Percentiles rank a stretch among this genome's conserved stretches.
phyloP scores from a whole-genome alignment of 2,329 filamentous ascomycete species.

The Trichoderma brevicompactum region DNA sequence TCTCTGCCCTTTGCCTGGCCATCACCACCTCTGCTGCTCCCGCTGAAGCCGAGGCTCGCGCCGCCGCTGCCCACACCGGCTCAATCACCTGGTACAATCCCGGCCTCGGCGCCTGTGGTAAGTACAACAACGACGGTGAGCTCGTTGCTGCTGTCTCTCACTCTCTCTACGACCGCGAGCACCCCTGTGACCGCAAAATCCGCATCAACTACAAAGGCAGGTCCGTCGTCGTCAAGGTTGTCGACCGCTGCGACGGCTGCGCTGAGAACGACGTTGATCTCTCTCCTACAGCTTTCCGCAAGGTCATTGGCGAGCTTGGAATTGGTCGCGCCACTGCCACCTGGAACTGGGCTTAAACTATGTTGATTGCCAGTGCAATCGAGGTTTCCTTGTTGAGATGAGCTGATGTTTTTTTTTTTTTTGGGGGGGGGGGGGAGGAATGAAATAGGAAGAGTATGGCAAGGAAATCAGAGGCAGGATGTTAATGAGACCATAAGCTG shows the following conservation, averaged over 20 bases:
- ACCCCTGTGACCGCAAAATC: conserved; percentile 67
- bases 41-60: not conserved
- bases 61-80: conserved; percentile 20
- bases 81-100: conserved; percentile 62
- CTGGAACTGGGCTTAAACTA: conserved; percentile 38
- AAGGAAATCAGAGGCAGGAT: not conserved
- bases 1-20: conserved; percentile 24
- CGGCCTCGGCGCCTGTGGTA: conserved; percentile 70
- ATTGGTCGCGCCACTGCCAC: conserved; percentile 34
- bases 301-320: conserved; percentile 44
- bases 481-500: not conserved
- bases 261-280: conserved; percentile 53
- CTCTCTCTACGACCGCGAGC: conserved; percentile 65
- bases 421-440: not conserved
- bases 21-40: conserved; percentile 24
- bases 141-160: conserved; percentile 69
- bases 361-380: not conserved
- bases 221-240: conserved; percentile 64
- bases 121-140: conserved; percentile 57
- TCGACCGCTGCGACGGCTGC: conserved; percentile 67
- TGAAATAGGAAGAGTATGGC: not conserved
- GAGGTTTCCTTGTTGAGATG: not conserved
- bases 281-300: conserved; percentile 51
- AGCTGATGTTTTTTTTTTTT: not conserved
- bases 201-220: conserved; percentile 56